phyloP scores from a whole-genome alignment of 441 rosid species.

The Jatropha podagrica region DNA sequence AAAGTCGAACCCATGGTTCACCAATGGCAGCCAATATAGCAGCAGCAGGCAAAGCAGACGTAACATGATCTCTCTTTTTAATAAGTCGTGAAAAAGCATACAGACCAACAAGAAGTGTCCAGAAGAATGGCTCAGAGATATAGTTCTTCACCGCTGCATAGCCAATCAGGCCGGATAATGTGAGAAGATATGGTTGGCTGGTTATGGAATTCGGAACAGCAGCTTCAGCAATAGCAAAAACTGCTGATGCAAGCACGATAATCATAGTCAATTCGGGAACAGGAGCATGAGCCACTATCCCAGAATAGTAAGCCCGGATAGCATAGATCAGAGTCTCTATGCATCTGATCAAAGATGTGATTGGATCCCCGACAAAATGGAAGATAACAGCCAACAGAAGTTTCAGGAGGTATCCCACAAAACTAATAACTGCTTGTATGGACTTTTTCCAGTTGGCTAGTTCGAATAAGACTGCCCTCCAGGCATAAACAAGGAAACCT shows the following conservation, averaged over 20 bases:
- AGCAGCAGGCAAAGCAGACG: slow-evolving; percentile 73
- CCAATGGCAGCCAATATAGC: slow-evolving; percentile 83
- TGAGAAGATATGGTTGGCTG: slow-evolving; percentile 59
- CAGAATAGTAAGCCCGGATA: slow-evolving; percentile 60
- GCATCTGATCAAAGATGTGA: slow-evolving; percentile 53
- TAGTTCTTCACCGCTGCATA: slow-evolving; percentile 68
- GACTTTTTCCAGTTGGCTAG: slow-evolving; percentile 68
- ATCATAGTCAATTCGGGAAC: slow-evolving; percentile 56
- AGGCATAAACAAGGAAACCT: slow-evolving; percentile 69
- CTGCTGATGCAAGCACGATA: slow-evolving; percentile 63
- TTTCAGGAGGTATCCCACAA: slow-evolving; percentile 60
- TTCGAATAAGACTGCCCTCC: slow-evolving; percentile 87
- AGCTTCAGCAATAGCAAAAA: slow-evolving; percentile 79
- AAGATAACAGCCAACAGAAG: slow-evolving; percentile 56
- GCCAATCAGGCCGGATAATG: slow-evolving; percentile 65
- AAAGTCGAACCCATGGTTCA: slow-evolving; percentile 80
- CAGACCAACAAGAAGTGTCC: slow-evolving; percentile 65
- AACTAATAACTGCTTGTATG: slow-evolving; percentile 36
- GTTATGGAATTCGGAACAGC: slow-evolving; percentile 55
- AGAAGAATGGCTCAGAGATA: slow-evolving; percentile 72
- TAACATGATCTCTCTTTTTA: slow-evolving; percentile 69
- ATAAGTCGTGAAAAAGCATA: slow-evolving; percentile 59
- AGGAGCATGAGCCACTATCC: slow-evolving; percentile 64
- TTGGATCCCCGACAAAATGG: slow-evolving; percentile 74
- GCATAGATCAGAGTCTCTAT: slow-evolving; percentile 55